Evolutionary conservation across 2,329 filamentous ascomycete species (phyloP), one percentile per base, ranked within the genome.

Genomic region (Davidsoniella virescens): DNA sequence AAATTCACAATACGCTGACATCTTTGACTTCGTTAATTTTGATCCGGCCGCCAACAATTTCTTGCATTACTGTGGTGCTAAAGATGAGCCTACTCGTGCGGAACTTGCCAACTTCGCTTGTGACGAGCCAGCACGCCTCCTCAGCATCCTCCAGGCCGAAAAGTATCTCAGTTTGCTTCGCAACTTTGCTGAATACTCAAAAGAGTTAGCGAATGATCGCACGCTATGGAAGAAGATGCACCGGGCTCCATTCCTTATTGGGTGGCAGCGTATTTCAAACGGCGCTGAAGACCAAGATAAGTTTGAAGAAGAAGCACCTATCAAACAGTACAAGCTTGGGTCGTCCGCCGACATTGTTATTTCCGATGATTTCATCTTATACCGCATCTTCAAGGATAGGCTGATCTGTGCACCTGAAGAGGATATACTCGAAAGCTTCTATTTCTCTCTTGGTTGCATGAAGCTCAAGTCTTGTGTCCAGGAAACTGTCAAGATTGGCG

Each of bases 11-110:
- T 98, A 93, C 59, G 83, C 78, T 9, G 84, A 94, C 29, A 93
- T 98, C 29, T 94, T 98, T 57, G 87, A 96, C 61, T 98, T 95
- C 64, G 88, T 96, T 12, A 85, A 96, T 61, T 98, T 95, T 66
- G 87, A 90, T 0, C 68, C 73, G 33, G 80, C 90, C 60, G 90
- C 86, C 2, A 96, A 96, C 59, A 71, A 83, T 0, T 98, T 98
- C 59, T 67, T 98, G 16, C 76, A 87, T 57, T 84, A 85, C 55
- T 86, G 88, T 56, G 92, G 92, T 8, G 90, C 87, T 2, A 95
- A 94, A 64, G 80, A 78, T 55, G 90, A 98, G 63, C 92, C 92
- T 3, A 93, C 83, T 2, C 92, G 85, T 58, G 63, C 76, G 2
- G 92, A 98, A 63, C 76, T 98, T 56, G 90, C 88, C 4, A 73